Evolutionary conservation across 148 eudicot species (phyloP), one percentile per base, ranked within the genome.

Genomic region (Tetragonia tetragonoides): DNA sequence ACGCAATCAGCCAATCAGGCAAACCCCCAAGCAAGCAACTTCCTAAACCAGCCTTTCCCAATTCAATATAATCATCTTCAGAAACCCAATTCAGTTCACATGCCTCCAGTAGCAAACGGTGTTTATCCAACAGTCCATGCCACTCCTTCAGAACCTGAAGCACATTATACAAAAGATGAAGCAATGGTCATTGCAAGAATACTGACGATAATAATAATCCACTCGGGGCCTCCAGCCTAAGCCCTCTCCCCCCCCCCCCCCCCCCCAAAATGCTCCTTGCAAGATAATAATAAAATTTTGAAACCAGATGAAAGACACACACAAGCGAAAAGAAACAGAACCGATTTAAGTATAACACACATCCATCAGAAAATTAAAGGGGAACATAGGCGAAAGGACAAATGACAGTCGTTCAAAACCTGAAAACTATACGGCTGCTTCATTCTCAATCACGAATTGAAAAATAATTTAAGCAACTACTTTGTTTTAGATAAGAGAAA

Each of bases 1-100:
- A 95, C 42, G 99, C 97, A 82, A 95, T 77, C 76, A 95, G 85
- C 99, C 99, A 95, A 85, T 95, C 96, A 78, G 99, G 99, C 81
- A 95, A 81, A 69, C 94, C 99, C 66, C 89, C 94, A 84, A 95
- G 96, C 84, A 95, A 87, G 85, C 99, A 95, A 86, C 92, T 87
- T 49, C 97, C 99, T 74, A 93, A 83, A 63, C 99, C 99, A 79
- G 97, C 99, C 84, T 79, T 95, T 60, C 93, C 87, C 82, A 95
- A 79, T 18, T 93, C 97, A 80, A 95, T 87, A 83, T 90, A 95
- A 86, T 95, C 99, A 76, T 93, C 99, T 76, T 95, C 97, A 14
- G 97, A 93, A 59, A 93, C 99, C 83, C 88, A 90, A 87, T 93
- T 95, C 62, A 87, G 66, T 85, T 95, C 91, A 80, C 99, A 95